These are phyloP conservation scores for Fusarium pseudocircinatum DNA, from an alignment of 2,329 filamentous ascomycete species.

Conservation along the genomic window DNA sequence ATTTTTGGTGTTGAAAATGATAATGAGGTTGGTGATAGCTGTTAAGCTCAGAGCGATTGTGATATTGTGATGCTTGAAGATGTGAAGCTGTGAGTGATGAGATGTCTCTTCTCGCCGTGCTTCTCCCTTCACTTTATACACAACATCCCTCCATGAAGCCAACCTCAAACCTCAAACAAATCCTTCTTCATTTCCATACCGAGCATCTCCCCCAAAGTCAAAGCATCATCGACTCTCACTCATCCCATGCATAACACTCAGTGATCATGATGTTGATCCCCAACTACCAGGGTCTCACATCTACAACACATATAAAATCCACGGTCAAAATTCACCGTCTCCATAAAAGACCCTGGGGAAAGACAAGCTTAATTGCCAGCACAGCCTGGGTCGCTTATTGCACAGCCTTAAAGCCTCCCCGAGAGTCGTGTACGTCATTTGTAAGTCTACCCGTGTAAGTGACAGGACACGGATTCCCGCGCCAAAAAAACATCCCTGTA, in stretches of 20 bases:
- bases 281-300: not conserved
- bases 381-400: slow-evolving; percentile 9
- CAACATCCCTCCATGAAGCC: not conserved
- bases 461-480: not conserved
- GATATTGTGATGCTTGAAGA: not conserved
- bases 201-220: not conserved
- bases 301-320: not conserved
- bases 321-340: slow-evolving; percentile 32
- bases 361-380: slow-evolving; percentile 31
- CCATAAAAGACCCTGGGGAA: slow-evolving; percentile 21
- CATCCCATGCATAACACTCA: not conserved
- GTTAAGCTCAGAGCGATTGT: not conserved
- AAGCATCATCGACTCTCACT: slow-evolving; percentile 26
- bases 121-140: slow-evolving; percentile 19
- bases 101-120: not conserved
- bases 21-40: not conserved
- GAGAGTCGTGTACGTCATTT: slow-evolving; percentile 34
- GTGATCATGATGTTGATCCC: not conserved
- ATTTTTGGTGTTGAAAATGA: not conserved
- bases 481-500: not conserved
- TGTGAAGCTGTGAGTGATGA: slow-evolving; percentile 7
- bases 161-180: not conserved
- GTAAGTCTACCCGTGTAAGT: not conserved
- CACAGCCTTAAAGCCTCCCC: not conserved
- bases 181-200: not conserved